Evolutionary conservation across 768 basidiomycete species (phyloP).

Genomic region (Xerocomus brunneocitrinus): DNA sequence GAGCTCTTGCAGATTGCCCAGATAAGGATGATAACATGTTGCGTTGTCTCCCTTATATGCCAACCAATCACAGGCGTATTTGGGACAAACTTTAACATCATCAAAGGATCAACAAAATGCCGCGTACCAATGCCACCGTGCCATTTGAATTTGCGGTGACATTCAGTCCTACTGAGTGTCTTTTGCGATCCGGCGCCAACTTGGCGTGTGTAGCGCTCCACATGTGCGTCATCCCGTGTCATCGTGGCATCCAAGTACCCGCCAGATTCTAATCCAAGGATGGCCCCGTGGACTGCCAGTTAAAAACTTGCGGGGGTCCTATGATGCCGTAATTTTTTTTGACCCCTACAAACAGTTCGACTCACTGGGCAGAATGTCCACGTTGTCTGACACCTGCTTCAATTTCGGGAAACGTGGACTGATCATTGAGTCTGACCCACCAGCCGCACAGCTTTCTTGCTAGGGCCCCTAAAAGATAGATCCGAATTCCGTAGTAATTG

Average conservation of each 20-base stretch:
- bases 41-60: background rate
- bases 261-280: background rate
- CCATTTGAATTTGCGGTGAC: background rate
- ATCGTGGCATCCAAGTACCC: background rate
- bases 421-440: background rate
- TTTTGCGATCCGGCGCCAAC: background rate
- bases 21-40: background rate
- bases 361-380: no score
- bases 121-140: background rate
- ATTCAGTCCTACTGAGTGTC: background rate
- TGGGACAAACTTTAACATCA: background rate
- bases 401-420: background rate
- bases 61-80: background rate
- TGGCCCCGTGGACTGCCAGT: background rate
- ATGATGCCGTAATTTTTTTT: background rate
- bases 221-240: background rate
- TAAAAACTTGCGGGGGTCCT: background rate
- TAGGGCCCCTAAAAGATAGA: background rate
- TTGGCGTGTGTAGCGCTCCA: background rate
- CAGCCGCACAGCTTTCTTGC: background rate
- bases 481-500: background rate
- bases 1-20: background rate
- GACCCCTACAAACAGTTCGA: background rate
- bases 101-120: background rate
- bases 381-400: background rate